These are phyloP conservation scores for Capronia epimyces DNA, from an alignment of 2,329 filamentous ascomycete genomes.

Conservation along the genomic window DNA sequence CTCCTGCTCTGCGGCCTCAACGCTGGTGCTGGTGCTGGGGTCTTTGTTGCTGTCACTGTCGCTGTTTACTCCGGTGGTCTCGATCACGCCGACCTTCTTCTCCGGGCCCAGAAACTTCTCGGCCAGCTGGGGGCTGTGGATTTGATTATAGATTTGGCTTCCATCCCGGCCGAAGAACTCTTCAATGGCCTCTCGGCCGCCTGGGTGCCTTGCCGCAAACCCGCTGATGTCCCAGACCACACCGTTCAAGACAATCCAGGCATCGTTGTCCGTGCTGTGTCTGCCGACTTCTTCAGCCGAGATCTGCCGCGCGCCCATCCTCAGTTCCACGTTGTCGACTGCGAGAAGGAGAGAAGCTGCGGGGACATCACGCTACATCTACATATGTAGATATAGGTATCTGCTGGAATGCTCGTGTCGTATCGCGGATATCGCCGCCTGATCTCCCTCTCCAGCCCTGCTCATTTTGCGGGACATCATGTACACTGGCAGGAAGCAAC, in stretches of 20 bases:
- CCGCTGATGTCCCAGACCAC: slow-evolving; percentile 62
- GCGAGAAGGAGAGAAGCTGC: too few species aligned
- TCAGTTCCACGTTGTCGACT: background rate
- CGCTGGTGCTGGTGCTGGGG: slow-evolving; percentile 15
- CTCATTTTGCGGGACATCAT: background rate
- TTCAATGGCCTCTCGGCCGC: slow-evolving; percentile 46
- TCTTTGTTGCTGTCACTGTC: slow-evolving; percentile 2
- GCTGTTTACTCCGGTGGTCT: slow-evolving; percentile 22
- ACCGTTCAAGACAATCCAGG: slow-evolving; percentile 64
- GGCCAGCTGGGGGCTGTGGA: slow-evolving; percentile 33
- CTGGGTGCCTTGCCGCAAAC: slow-evolving; percentile 58
- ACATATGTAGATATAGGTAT: too few species aligned
- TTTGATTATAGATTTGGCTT: slow-evolving; percentile 41
- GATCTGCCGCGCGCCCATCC: slow-evolving; percentile 6
- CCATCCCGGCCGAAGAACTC: slow-evolving; percentile 45
- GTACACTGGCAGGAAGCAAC: background rate
- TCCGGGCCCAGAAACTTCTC: slow-evolving; percentile 19
- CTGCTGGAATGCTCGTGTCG: too few species aligned
- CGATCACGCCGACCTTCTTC: slow-evolving; percentile 21
- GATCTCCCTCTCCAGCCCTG: background rate
- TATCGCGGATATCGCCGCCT: background rate
- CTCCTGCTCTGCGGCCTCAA: slow-evolving; percentile 24
- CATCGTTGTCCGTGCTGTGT: slow-evolving; percentile 47
- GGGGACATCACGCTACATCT: too few species aligned
- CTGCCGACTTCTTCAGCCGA: slow-evolving; percentile 15